Evolutionary conservation across 2,329 filamentous ascomycete genomes (phyloP).

Genomic region (Fusarium sp.): DNA sequence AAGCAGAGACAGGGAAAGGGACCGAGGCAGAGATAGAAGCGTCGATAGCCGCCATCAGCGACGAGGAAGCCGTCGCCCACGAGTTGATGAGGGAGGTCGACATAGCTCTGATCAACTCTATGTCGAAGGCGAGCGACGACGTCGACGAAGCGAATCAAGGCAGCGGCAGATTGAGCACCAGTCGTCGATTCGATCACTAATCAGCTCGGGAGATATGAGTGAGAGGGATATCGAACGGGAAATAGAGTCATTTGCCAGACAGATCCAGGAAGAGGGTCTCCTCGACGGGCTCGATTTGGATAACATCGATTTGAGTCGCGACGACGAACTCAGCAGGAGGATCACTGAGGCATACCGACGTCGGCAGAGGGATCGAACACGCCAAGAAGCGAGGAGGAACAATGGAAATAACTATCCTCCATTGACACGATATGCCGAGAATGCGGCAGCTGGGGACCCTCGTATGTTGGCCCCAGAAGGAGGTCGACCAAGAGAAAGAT

Average conservation of each 20-base stretch:
- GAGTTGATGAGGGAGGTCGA: constrained; percentile 42
- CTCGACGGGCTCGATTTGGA: constrained; percentile 90
- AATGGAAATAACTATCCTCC: constrained; percentile 52
- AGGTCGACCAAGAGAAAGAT: constrained; percentile 48
- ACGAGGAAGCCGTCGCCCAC: constrained; percentile 40
- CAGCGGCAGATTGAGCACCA: constrained; percentile 84
- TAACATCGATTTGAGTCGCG: constrained; percentile 83
- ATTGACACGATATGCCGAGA: constrained; percentile 50
- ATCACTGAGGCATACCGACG: constrained; percentile 90
- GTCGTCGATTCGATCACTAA: constrained; percentile 84
- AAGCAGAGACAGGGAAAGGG: constrained; percentile 41
- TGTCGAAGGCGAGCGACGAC: constrained; percentile 50
- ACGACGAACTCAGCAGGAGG: constrained; percentile 89
- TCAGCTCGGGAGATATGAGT: constrained; percentile 82
- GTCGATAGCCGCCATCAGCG: constrained; percentile 48
- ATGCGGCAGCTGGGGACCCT: constrained; percentile 35
- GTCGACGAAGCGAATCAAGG: constrained; percentile 59
- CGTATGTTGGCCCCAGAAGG: constrained; percentile 47
- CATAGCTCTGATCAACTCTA: constrained; percentile 53
- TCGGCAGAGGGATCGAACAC: constrained; percentile 73
- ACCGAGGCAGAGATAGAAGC: constrained; percentile 42
- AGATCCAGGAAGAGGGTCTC: constrained; percentile 88
- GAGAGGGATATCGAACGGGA: constrained; percentile 85
- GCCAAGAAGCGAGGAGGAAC: constrained; percentile 61
- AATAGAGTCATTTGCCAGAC: constrained; percentile 88